phyloP scores from a whole-genome alignment of 2,329 filamentous ascomycete genomes.

The Parasarocladium wereldwijsianum region DNA sequence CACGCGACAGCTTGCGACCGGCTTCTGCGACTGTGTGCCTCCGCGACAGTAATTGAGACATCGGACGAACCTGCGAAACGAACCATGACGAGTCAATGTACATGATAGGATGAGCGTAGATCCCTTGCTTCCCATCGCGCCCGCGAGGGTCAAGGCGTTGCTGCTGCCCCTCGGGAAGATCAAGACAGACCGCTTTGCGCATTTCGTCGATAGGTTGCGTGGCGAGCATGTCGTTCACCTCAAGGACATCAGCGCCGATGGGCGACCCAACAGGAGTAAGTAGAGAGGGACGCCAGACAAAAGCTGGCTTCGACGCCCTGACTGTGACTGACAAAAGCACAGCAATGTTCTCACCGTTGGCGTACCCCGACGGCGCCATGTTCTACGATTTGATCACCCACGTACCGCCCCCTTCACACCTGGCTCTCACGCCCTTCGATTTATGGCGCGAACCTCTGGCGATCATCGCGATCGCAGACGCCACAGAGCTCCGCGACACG shows the following conservation, averaged over 20 bases:
- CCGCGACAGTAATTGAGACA: too few relatives aligned
- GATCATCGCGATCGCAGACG: constrained; percentile 76
- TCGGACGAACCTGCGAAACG: too few relatives aligned
- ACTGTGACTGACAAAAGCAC: constrained; percentile 7
- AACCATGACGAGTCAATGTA: constrained; percentile 19
- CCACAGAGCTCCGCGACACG: constrained; percentile 46
- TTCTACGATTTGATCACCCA: constrained; percentile 80
- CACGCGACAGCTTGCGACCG: too few relatives aligned
- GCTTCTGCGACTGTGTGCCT: too few relatives aligned
- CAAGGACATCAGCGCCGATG: constrained; percentile 74
- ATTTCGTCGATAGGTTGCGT: constrained; percentile 65
- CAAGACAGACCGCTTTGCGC: constrained; percentile 63
- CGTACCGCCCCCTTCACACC: constrained; percentile 63
- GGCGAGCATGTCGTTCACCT: constrained; percentile 70
- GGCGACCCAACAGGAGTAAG: constrained; percentile 67
- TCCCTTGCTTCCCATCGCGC: constrained; percentile 78
- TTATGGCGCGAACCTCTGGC: constrained; percentile 73
- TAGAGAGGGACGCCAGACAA: not conserved
- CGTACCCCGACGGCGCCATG: constrained; percentile 73
- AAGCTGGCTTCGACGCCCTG: not conserved
- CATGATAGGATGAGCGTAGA: constrained; percentile 69
- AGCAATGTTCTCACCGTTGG: constrained; percentile 91
- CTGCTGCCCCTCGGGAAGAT: constrained; percentile 79
- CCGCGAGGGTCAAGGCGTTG: constrained; percentile 78
- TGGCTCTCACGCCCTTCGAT: constrained; percentile 77